Evolutionary conservation across 2,329 filamentous ascomycete genomes (phyloP).

Genomic region (Trichoderma sp.): DNA sequence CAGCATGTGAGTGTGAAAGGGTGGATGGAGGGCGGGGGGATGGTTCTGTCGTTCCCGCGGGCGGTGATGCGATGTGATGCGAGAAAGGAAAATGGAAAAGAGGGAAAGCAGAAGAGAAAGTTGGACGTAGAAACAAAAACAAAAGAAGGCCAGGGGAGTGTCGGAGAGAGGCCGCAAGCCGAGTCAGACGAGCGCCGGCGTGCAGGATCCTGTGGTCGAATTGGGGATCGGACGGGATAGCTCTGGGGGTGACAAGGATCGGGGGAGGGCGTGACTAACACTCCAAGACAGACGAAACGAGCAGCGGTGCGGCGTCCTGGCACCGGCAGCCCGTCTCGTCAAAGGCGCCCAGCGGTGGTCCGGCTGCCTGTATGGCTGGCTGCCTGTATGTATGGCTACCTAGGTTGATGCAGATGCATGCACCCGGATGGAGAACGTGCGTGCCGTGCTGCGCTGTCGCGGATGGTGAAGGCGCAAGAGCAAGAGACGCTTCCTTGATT

Average conservation of each 20-base stretch:
- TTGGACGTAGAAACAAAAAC: constrained; percentile 16
- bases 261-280: constrained; percentile 34
- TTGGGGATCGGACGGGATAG: constrained; percentile 23
- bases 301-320: constrained; percentile 3
- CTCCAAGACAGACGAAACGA: constrained; percentile 13
- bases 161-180: constrained; percentile 19
- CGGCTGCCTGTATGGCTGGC: background rate
- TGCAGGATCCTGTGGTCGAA: constrained; percentile 25
- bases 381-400: background rate
- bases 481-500: constrained; percentile 6
- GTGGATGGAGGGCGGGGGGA: background rate
- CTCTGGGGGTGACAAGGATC: constrained; percentile 24
- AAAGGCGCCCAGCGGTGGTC: background rate
- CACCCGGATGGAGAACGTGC: constrained; percentile 15
- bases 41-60: background rate
- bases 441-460: background rate
- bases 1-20: background rate
- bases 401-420: background rate
- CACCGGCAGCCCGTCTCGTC: constrained; percentile 7
- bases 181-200: constrained; percentile 22
- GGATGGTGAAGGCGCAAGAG: constrained; percentile 2
- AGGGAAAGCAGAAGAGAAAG: constrained; percentile 3
- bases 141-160: constrained; percentile 15
- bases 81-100: constrained; percentile 10
- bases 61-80: background rate